Base-by-base conservation (phyloP, 1,284 basidiomycete genomes). In the Xerocomus cyaneibrunnescens region DNA sequence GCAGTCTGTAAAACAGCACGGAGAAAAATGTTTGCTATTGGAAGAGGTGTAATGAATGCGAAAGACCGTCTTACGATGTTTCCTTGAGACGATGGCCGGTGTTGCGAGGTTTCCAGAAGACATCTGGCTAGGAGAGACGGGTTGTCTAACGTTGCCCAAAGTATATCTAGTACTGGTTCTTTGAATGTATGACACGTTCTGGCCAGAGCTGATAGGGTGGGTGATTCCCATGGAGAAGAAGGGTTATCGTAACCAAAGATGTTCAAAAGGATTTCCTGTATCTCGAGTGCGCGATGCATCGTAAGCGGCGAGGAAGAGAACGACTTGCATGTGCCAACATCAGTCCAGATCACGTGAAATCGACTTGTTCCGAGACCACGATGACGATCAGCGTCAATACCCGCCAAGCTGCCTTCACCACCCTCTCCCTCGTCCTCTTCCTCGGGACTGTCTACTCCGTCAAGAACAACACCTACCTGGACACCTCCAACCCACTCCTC, bases 401-500 rank as follows among this genome's bases (percentile, higher is more conserved):
- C 17, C 56, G 56, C 42, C 66, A 66, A 35, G 58, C 62, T 14
- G 58, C 66, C 0, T 56, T 74, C 19, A 45, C 60, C 31, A 45
- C 60, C 8, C 57, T 78, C 17, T 62, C 70, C 1, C 58, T 74
- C 39, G 65, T 78, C 35, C 71, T 84, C 34, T 55, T 75, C 38
- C 62, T 77, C 43, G 83, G 81, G 22, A 84, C 81, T 0, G 50
- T 75, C 35, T 80, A 80, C 60, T 83, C 80, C 19, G 61, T 83
- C 45, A 58, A 67, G 23, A 68, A 84, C 64, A 72, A 73, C 58
- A 81, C 81, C 14, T 85, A 77, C 59, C 77, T 85, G 59, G 81
- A 86, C 68, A 86, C 84, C 0, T 91, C 87, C 19, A 73, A 91
- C 65, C 87, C 88, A 6, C 66, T 84, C 42, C 64, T 88, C 61